A percentile compares a stretch with the other conserved stretches of the same genome.
These are phyloP conservation scores for Vitis labrusca DNA, from an alignment of 164 flowering plant genomes.

Conservation along the genomic window DNA sequence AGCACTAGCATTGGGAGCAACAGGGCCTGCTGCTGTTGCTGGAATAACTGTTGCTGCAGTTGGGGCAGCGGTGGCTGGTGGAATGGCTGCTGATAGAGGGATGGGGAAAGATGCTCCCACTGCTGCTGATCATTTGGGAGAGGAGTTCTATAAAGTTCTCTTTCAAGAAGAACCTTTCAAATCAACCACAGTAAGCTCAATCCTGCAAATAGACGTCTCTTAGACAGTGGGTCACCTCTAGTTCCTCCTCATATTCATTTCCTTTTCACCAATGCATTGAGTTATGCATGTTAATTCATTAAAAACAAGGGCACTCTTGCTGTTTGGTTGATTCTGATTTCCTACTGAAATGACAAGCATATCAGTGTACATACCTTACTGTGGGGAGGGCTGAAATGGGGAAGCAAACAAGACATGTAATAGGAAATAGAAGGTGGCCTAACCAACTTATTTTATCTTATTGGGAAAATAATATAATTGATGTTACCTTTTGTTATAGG, in stretches of 20 bases:
- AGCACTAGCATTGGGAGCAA: slow-evolving; percentile 75
- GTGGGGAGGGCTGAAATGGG: too few species aligned
- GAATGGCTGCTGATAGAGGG: slow-evolving; percentile 66
- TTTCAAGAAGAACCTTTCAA: slow-evolving; percentile 92
- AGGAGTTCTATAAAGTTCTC: slow-evolving; percentile 82
- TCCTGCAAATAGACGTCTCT: neutral
- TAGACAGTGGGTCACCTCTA: neutral
- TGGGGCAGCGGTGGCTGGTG: slow-evolving; percentile 91
- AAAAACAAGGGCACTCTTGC: too few species aligned
- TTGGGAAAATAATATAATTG: neutral
- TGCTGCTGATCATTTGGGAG: slow-evolving; percentile 70
- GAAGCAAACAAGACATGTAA: too few species aligned
- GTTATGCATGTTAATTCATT: too few species aligned
- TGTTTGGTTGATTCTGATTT: too few species aligned
- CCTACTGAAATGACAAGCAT: too few species aligned
- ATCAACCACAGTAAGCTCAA: slow-evolving; percentile 71
- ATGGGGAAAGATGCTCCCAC: slow-evolving; percentile 78
- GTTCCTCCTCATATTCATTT: neutral
- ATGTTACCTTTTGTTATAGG: slow-evolving; percentile 46
- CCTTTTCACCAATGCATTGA: too few species aligned
- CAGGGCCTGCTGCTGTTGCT: slow-evolving; percentile 88
- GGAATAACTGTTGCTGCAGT: slow-evolving; percentile 81
- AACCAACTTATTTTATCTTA: neutral
- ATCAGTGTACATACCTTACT: too few species aligned
- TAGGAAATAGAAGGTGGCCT: too few species aligned